Evolutionary conservation across 805 yeast genomes (phyloP).

Genomic region (Lipomyces sp.): DNA sequence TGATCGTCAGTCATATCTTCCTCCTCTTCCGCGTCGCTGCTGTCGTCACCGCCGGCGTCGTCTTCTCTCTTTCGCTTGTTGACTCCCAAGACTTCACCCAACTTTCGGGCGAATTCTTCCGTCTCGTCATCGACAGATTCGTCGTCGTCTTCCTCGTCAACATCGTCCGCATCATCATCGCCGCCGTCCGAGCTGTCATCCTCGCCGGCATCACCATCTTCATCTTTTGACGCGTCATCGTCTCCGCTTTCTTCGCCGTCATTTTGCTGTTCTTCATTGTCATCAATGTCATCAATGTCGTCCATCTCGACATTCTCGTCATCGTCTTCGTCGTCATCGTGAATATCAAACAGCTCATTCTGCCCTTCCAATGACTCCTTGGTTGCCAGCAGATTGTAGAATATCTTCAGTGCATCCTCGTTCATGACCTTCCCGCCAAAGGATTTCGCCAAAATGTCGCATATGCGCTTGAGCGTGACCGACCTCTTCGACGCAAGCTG

Average conservation of each 20-base stretch:
- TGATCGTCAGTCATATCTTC: conserved; percentile 27
- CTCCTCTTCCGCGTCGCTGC: conserved; percentile 6
- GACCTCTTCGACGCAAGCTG: conserved; percentile 14
- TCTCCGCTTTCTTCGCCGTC: conserved; percentile 9
- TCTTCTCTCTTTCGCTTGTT: conserved; percentile 3
- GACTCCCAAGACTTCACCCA: conserved; percentile 20
- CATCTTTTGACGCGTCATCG: conserved; percentile 13
- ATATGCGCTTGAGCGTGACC: conserved; percentile 2
- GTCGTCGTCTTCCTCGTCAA: conserved; percentile 6
- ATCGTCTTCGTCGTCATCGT: conserved; percentile 14
- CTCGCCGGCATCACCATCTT: conserved; percentile 5
- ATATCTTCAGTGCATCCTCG: conserved; percentile 7
- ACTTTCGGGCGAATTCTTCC: conserved; percentile 13
- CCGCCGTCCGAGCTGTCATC: conserved; percentile 1
- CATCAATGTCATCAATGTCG: conserved; percentile 6
- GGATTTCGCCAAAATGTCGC: conserved; percentile 10
- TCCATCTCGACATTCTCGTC: conserved; percentile 14
- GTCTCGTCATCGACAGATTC: conserved; percentile 5
- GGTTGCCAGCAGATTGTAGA: conserved; percentile 13
- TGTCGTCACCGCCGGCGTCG: conserved; percentile 6
- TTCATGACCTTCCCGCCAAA: conserved; percentile 5
- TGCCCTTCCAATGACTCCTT: conserved; percentile 18
- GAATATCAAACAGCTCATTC: conserved; percentile 19
- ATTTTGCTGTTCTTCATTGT: conserved; percentile 2
- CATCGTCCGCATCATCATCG: neutral